These are phyloP conservation scores for Talaromyces verruculosus DNA, from an alignment of 2,329 filamentous ascomycete genomes.

Conservation along the genomic window DNA sequence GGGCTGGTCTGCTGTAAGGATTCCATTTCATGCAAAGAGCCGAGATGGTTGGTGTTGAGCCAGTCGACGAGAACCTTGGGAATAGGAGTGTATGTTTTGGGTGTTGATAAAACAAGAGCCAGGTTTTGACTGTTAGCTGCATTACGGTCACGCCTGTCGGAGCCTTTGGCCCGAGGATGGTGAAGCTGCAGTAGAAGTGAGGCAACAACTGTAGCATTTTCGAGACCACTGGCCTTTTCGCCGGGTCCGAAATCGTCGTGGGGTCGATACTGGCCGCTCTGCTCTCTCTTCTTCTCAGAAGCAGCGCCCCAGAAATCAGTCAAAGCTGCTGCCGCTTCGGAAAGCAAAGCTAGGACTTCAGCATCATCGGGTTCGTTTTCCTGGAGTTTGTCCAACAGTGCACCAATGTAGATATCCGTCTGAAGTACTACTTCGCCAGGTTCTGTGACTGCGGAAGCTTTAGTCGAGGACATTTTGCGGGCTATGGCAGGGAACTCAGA, in stretches of 20 bases:
- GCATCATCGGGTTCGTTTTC: constrained; percentile 34
- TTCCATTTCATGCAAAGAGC: constrained; percentile 66
- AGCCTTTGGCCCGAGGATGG: constrained; percentile 58
- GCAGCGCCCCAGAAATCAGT: constrained; percentile 36
- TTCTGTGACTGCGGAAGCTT: constrained; percentile 64
- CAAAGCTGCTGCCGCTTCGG: constrained; percentile 38
- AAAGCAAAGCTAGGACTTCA: constrained; percentile 34
- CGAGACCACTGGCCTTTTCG: constrained; percentile 60
- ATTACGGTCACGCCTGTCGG: constrained; percentile 26
- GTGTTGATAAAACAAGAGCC: constrained; percentile 30
- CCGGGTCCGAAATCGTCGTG: constrained; percentile 65
- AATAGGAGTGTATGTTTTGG: constrained; percentile 50
- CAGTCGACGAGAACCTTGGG: constrained; percentile 80
- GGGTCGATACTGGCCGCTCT: constrained; percentile 38
- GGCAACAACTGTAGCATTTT: constrained; percentile 77
- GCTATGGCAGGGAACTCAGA: constrained; percentile 70
- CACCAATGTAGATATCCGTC: constrained; percentile 69
- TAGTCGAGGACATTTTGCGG: constrained; percentile 63
- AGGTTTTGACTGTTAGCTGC: constrained; percentile 28
- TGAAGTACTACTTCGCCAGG: constrained; percentile 68
- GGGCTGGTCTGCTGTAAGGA: constrained; percentile 64
- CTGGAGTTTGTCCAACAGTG: constrained; percentile 56
- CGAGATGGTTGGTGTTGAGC: constrained; percentile 73
- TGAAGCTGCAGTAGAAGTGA: constrained; percentile 75
- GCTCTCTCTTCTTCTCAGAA: constrained; percentile 46